Percentiles rank a stretch among this genome's conserved stretches.
Conservation (phyloP, 441 rosid species). For the Populus hybrid region DNA sequence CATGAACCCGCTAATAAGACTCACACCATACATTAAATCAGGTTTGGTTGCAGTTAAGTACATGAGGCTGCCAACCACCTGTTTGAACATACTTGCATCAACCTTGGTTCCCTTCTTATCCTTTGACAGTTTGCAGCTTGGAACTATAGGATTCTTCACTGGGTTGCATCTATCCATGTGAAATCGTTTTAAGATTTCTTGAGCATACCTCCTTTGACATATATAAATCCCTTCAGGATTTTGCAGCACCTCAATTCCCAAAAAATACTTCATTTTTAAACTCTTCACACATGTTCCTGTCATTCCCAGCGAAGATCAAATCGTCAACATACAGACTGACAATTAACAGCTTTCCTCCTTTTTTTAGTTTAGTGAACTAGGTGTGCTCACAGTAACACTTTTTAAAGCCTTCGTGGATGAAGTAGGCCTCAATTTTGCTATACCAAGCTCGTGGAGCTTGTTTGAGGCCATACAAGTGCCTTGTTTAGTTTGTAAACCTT, state of each 20-base stretch:
- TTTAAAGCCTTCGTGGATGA: neutral
- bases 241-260: too few species aligned
- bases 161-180: neutral
- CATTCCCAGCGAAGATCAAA: neutral
- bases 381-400: neutral
- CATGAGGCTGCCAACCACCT: neutral
- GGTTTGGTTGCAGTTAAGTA: neutral
- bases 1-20: neutral
- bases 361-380: neutral
- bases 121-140: neutral
- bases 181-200: conserved; percentile 4
- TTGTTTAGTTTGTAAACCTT: too few species aligned
- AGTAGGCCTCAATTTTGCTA: neutral
- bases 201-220: conserved; percentile 3
- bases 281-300: neutral
- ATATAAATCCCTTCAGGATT: neutral
- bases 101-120: neutral
- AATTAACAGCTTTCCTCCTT: neutral
- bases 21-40: neutral
- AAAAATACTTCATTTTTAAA: neutral
- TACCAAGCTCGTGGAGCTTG: neutral
- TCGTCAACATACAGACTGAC: neutral
- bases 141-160: neutral
- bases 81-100: neutral
- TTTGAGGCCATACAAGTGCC: too few species aligned